Evolutionary conservation across 352 stramenopile species (phyloP).

Genomic region (Globisporangium paddicum): DNA sequence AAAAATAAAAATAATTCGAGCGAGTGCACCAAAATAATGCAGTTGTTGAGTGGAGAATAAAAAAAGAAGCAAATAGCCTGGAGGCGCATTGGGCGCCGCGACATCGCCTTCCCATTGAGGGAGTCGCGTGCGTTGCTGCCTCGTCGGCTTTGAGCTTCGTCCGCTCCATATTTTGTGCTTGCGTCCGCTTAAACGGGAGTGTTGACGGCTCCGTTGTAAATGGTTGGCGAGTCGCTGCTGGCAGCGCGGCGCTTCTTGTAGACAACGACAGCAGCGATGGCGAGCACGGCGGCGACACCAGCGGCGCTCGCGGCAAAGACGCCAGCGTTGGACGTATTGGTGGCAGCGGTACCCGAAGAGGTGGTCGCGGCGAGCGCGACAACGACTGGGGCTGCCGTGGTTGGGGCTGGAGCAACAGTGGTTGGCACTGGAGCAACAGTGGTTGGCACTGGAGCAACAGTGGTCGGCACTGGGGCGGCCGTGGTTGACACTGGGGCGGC

Average conservation of each 20-base stretch:
- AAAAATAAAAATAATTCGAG: slow-evolving; percentile 4
- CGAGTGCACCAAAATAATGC: background rate
- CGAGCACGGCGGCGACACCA: slow-evolving; percentile 26
- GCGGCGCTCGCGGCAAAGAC: slow-evolving; percentile 14
- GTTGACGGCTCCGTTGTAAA: slow-evolving; percentile 15
- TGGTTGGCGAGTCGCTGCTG: slow-evolving; percentile 4
- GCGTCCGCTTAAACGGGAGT: slow-evolving; percentile 7
- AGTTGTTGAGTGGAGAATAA: background rate
- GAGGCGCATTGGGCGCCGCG: background rate
- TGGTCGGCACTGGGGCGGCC: slow-evolving; percentile 3
- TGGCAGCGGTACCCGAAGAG: slow-evolving; percentile 4
- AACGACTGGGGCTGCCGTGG: slow-evolving; percentile 3
- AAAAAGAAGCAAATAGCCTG: too few relatives aligned
- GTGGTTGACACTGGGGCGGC: slow-evolving; percentile 6
- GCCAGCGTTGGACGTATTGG: slow-evolving; percentile 9
- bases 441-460: background rate
- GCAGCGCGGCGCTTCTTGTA: slow-evolving; percentile 20
- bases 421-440: background rate
- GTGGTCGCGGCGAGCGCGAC: slow-evolving; percentile 11
- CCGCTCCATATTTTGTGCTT: too few relatives aligned
- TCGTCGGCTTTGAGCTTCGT: background rate
- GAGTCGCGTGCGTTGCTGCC: background rate
- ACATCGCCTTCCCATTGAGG: background rate
- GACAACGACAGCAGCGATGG: slow-evolving; percentile 28
- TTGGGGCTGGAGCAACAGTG: slow-evolving; percentile 7